Evolutionary conservation across 805 yeast genomes (phyloP).

Genomic region (Candida nanaspora): DNA sequence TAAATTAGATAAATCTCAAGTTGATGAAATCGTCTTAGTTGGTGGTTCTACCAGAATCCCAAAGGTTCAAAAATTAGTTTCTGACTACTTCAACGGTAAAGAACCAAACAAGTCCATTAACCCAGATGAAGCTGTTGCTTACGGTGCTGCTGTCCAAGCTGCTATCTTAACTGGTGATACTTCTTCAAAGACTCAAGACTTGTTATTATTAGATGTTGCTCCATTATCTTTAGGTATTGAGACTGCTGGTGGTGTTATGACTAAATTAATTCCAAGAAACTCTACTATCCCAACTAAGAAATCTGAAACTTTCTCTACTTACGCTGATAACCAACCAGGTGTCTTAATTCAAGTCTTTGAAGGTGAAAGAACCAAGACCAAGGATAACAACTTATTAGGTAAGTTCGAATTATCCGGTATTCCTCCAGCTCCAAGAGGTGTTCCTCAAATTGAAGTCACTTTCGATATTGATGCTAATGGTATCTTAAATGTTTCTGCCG

Average conservation of each 20-base stretch:
- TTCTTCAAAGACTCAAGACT: slow-evolving; percentile 91
- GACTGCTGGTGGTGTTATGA: slow-evolving; percentile 99
- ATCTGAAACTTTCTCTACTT: slow-evolving; percentile 93
- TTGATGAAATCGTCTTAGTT: slow-evolving; percentile 88
- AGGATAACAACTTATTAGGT: slow-evolving; percentile 94
- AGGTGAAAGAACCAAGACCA: slow-evolving; percentile 97
- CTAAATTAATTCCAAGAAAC: slow-evolving; percentile 97
- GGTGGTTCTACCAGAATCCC: slow-evolving; percentile 99
- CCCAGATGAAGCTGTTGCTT: slow-evolving; percentile 99
- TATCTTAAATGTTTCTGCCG: slow-evolving; percentile 91
- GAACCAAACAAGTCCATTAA: slow-evolving; percentile 94
- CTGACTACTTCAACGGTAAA: slow-evolving; percentile 96
- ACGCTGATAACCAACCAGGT: slow-evolving; percentile 98
- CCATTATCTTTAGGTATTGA: slow-evolving; percentile 97
- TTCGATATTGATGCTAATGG: slow-evolving; percentile 97
- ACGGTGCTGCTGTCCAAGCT: slow-evolving; percentile 99
- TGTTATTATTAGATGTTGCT: slow-evolving; percentile 90
- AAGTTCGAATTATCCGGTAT: slow-evolving; percentile 94
- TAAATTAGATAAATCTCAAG: slow-evolving; percentile 81
- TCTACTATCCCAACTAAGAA: slow-evolving; percentile 96
- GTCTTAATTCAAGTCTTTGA: slow-evolving; percentile 94
- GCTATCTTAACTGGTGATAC: slow-evolving; percentile 95
- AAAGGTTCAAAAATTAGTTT: slow-evolving; percentile 89
- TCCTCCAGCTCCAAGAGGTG: slow-evolving; percentile 99
- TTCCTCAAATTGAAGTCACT: slow-evolving; percentile 96